A percentile compares a stretch with the other conserved stretches of the same genome.
These are phyloP conservation scores for Azolla pinnata DNA, from an alignment of 75 land plant genomes.

Conservation along the genomic window DNA sequence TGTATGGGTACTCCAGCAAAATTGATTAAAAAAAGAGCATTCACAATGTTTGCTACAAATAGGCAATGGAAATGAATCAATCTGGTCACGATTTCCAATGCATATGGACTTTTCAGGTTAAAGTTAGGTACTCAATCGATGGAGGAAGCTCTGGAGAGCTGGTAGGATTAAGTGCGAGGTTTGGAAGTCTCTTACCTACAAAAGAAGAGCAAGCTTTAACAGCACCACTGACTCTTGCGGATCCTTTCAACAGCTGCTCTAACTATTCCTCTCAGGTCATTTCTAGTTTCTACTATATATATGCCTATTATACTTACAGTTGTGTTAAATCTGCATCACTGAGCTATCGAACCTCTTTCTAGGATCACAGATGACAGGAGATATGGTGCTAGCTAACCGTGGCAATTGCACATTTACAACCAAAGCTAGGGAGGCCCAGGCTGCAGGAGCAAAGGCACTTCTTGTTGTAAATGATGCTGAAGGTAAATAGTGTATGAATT, in stretches of 20 bases:
- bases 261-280: constrained; percentile 44
- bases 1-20: too few relatives aligned
- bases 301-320: background rate
- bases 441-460: constrained; percentile 66
- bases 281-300: background rate
- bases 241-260: constrained; percentile 57
- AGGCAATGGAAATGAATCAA: too few relatives aligned
- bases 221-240: constrained; percentile 38
- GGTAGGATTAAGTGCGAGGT: constrained; percentile 88
- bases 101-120: too few relatives aligned
- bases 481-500: too few relatives aligned
- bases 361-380: constrained; percentile 59
- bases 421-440: constrained; percentile 78
- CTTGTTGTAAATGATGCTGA: constrained; percentile 62
- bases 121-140: constrained; percentile 61
- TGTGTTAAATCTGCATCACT: background rate
- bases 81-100: too few relatives aligned
- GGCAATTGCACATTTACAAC: constrained; percentile 86
- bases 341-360: constrained; percentile 8
- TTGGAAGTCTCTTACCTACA: constrained; percentile 57
- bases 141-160: constrained; percentile 32
- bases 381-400: constrained; percentile 49
- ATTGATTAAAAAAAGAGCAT: too few relatives aligned
- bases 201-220: constrained; percentile 62
- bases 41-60: too few relatives aligned